phyloP scores from a whole-genome alignment of 805 yeast species.

The Starmerella kuoi region DNA sequence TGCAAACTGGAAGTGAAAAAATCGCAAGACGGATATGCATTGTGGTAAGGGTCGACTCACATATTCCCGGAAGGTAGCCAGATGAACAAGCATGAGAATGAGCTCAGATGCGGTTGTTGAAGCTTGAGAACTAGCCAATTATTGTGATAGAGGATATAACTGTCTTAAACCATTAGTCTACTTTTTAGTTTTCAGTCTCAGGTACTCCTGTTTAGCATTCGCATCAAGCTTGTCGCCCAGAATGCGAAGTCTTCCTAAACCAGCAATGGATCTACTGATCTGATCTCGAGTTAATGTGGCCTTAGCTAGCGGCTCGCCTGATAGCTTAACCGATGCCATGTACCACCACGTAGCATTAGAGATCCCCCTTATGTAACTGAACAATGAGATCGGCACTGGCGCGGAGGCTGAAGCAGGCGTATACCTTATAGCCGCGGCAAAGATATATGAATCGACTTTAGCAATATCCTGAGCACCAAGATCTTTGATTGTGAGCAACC shows the following conservation, averaged over 20 bases:
- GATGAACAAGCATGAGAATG: no score
- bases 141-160: no score
- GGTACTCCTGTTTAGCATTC: slow-evolving; percentile 34
- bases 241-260: slow-evolving; percentile 37
- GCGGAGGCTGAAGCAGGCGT: slow-evolving; percentile 27
- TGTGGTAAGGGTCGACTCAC: no score
- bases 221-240: slow-evolving; percentile 37
- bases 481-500: slow-evolving; percentile 46
- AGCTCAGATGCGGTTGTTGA: no score
- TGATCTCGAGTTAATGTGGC: slow-evolving; percentile 12
- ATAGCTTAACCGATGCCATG: slow-evolving; percentile 23
- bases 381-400: slow-evolving; percentile 27
- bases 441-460: slow-evolving; percentile 14
- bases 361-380: slow-evolving; percentile 24
- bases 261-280: slow-evolving; percentile 24
- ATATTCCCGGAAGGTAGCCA: no score
- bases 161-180: no score
- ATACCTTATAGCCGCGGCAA: slow-evolving; percentile 27
- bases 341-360: slow-evolving; percentile 23
- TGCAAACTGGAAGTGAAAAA: no score
- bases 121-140: no score
- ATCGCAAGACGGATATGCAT: no score
- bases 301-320: slow-evolving; percentile 24
- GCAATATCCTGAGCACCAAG: slow-evolving; percentile 21
- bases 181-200: not conserved